Evolutionary conservation across 2,329 filamentous ascomycete genomes (phyloP).

Genomic region (Scedosporium minutisporum): DNA sequence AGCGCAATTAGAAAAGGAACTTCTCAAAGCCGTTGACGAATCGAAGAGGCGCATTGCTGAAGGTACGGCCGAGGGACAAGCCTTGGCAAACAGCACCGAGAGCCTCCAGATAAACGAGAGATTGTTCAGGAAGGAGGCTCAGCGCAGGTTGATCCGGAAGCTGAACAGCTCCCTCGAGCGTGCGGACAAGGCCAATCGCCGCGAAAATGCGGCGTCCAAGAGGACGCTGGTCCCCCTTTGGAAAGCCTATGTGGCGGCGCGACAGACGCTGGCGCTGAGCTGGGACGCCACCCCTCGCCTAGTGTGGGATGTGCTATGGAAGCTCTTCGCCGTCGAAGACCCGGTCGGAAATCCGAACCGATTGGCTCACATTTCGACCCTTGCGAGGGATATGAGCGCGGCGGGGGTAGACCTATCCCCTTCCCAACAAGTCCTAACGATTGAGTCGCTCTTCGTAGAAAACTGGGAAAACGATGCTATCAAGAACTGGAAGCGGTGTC

Average conservation of each 20-base stretch:
- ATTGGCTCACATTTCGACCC: slow-evolving; percentile 48
- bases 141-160: slow-evolving; percentile 1
- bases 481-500: slow-evolving; percentile 52
- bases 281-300: slow-evolving; percentile 48
- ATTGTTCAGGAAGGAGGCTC: slow-evolving; percentile 13
- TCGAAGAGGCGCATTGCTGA: slow-evolving; percentile 14
- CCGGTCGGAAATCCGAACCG: slow-evolving; percentile 38
- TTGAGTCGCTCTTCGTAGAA: slow-evolving; percentile 57
- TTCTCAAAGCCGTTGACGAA: slow-evolving; percentile 9
- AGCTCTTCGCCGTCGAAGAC: slow-evolving; percentile 43
- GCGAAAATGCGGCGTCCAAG: slow-evolving; percentile 12
- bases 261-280: slow-evolving; percentile 30
- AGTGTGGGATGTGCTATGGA: slow-evolving; percentile 60
- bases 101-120: slow-evolving; percentile 26
- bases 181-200: slow-evolving; percentile 8
- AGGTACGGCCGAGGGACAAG: slow-evolving; percentile 15
- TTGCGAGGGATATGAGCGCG: slow-evolving; percentile 57
- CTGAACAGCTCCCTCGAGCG: slow-evolving; percentile 9
- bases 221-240: slow-evolving; percentile 32
- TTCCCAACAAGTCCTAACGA: slow-evolving; percentile 53
- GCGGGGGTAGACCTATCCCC: slow-evolving; percentile 45
- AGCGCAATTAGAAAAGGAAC: neutral
- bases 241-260: slow-evolving; percentile 39
- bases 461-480: slow-evolving; percentile 52
- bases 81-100: slow-evolving; percentile 7